Conservation (phyloP, 768 basidiomycete species). For the Hortiboletus flavorubellus region DNA sequence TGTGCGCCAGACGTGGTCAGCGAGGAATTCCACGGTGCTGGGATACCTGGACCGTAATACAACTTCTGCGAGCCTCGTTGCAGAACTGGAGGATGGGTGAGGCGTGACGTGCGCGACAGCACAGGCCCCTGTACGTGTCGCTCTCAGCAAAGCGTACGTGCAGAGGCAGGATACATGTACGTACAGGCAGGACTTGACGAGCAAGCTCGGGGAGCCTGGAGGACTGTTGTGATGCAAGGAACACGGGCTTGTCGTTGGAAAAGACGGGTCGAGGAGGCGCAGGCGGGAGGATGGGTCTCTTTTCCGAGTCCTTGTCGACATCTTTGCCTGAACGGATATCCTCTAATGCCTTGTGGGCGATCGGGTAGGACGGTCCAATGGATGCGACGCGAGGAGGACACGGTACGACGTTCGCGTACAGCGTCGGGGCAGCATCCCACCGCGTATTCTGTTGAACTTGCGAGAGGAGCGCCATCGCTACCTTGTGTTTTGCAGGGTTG, state of each 20-base stretch:
- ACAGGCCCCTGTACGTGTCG: constrained; percentile 47
- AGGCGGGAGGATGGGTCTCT: constrained; percentile 30
- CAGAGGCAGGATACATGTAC: constrained; percentile 22
- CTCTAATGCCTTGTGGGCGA: constrained; percentile 38
- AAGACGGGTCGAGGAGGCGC: constrained; percentile 40
- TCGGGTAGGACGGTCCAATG: constrained; percentile 65
- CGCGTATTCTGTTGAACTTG: constrained; percentile 55
- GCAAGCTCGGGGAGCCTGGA: constrained; percentile 68
- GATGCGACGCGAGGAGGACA: constrained; percentile 59
- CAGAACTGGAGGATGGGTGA: constrained; percentile 64
- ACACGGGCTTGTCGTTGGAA: constrained; percentile 51
- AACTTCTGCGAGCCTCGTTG: constrained; percentile 43
- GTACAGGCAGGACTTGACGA: constrained; percentile 62
- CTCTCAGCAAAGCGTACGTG: background rate
- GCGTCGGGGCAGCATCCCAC: constrained; percentile 66
- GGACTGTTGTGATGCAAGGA: constrained; percentile 59
- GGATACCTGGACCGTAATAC: constrained; percentile 38
- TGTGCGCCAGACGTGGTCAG: constrained; percentile 8
- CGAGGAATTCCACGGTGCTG: constrained; percentile 46
- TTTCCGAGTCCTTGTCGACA: constrained; percentile 54
- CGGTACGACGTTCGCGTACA: constrained; percentile 57
- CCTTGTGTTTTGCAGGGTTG: constrained; percentile 66
- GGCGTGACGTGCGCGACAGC: constrained; percentile 54
- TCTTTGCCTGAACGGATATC: constrained; percentile 38
- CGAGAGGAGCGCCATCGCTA: constrained; percentile 67